A percentile compares a stretch with the other conserved stretches of the same genome.
phyloP scores from a whole-genome alignment of 2,329 filamentous ascomycete genomes.

The Paramyrothecium roridum region DNA sequence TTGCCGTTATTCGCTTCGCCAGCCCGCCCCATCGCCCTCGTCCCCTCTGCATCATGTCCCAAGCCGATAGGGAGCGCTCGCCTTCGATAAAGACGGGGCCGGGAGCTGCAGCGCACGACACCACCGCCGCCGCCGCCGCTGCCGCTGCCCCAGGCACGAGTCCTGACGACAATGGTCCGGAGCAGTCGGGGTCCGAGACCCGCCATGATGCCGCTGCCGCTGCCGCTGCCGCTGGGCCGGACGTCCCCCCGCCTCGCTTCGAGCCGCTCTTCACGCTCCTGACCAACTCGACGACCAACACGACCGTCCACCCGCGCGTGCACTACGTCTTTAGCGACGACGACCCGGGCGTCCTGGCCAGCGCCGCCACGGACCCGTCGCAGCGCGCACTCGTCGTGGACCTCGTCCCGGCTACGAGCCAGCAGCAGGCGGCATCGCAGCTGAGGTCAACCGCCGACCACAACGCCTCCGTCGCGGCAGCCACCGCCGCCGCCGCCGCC shows the following conservation, averaged over 20 bases:
- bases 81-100: constrained; percentile 6
- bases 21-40: constrained; percentile 1
- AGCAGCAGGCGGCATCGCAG: background rate
- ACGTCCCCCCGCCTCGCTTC: constrained; percentile 44
- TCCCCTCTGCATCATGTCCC: constrained; percentile 13
- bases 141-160: background rate
- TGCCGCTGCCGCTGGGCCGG: constrained; percentile 3
- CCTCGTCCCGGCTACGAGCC: constrained; percentile 29
- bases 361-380: constrained; percentile 41
- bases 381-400: constrained; percentile 55
- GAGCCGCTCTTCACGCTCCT: constrained; percentile 83
- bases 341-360: constrained; percentile 73
- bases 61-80: constrained; percentile 18
- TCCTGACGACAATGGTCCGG: constrained; percentile 9
- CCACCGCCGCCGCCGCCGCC: constrained; percentile 33
- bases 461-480: constrained; percentile 42
- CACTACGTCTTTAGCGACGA: constrained; percentile 95
- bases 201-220: constrained; percentile 9
- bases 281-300: constrained; percentile 68
- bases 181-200: constrained; percentile 7
- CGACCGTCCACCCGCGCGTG: constrained; percentile 79
- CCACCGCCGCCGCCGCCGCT: constrained; percentile 6
- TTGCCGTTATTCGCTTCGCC: constrained; percentile 9
- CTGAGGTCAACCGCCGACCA: constrained; percentile 36
- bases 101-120: constrained; percentile 2